Evolutionary conservation across 495 filamentous ascomycete genomes (phyloP), one percentile per base, ranked within the genome.

Genomic region (Pseudevernia furfuracea): DNA sequence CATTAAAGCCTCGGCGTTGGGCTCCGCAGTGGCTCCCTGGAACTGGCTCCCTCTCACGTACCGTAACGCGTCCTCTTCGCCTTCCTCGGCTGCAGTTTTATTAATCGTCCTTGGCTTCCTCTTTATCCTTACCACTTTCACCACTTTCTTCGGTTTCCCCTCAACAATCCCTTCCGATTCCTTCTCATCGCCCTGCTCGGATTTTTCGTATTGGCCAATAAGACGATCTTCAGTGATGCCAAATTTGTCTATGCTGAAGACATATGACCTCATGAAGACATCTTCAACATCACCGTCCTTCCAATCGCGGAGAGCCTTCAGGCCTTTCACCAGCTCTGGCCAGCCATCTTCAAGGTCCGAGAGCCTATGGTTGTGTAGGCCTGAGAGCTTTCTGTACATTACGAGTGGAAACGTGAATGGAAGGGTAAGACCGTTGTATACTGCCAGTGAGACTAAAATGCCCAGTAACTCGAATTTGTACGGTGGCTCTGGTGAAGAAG

Each of bases 401-500:
- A 86, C 87, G 58, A 81, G 82, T 9, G 94, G 94, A 66, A 98
- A 92, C 7, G 86, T 95, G 61, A 97, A 78, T 1, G 93, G 93
- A 2, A 98, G 78, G 0, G 90, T 96, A 25, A 96, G 79, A 2
- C 92, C 92, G 67, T 97, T 98, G 75, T 96, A 96, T 25, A 97
- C 81, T n/a, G 94, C 94, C 4, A 98, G 77, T 1, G 88, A 92
- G 64, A 96, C 81, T 53, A 97, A 73, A n/a, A 96, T 72, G 5
- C 94, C 94, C 39, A 96, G 76, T 4, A 97, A 81, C 73, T 98
- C 92, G 71, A 89, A 97, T 67, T 92, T 93, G 81, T 93, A 92
- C 8, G 90, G 75, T 3, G 89, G 87, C 69, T 94, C 91, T 43
- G 87, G 73, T 3, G 91, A 89, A 15, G 84, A 85, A 0, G 93